A percentile compares a stretch with the other conserved stretches of the same genome.
Conservation (phyloP, 2,329 filamentous ascomycete genomes). For the Dactylonectria estremocensis region DNA sequence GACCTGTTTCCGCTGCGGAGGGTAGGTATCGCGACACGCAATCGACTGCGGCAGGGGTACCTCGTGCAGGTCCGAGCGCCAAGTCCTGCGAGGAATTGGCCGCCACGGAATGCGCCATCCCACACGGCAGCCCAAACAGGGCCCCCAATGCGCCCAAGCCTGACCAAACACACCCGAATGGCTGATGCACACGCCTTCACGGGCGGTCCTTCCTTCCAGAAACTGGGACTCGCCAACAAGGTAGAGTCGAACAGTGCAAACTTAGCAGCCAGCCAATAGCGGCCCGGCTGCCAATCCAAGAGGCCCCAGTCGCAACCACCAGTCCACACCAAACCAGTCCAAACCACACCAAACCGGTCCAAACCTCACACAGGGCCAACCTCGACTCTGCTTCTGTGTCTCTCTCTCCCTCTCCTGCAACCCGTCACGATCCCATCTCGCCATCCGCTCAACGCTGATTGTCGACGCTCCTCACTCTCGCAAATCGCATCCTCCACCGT, state of each 20-base stretch:
- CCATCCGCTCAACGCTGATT: conserved; percentile 3
- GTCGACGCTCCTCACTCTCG: conserved; percentile 8
- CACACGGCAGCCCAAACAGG: conserved; percentile 9
- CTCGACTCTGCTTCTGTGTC: conserved; percentile 4
- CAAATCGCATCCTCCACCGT: neutral
- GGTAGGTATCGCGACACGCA: conserved; percentile 35
- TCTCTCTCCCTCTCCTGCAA: conserved; percentile 8
- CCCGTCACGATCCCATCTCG: conserved; percentile 30
- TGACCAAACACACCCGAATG: too few relatives aligned
- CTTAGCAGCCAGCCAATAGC: conserved; percentile 38
- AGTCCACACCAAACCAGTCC: conserved; percentile 29
- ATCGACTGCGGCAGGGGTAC: conserved; percentile 36
- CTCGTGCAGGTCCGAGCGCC: conserved; percentile 37
- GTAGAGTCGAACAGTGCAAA: neutral
- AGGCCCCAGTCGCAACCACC: conserved; percentile 42
- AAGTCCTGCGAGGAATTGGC: conserved; percentile 27
- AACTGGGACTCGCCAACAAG: conserved; percentile 32
- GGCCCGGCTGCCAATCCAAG: conserved; percentile 37
- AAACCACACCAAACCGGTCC: conserved; percentile 27
- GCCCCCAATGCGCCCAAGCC: neutral
- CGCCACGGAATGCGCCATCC: conserved; percentile 9
- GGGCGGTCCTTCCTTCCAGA: conserved; percentile 40
- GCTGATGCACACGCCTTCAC: neutral
- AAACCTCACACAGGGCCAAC: conserved; percentile 34
- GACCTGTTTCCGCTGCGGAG: conserved; percentile 42